Conservation (phyloP, 2,329 filamentous ascomycete genomes). For the Colletotrichum sp. region DNA sequence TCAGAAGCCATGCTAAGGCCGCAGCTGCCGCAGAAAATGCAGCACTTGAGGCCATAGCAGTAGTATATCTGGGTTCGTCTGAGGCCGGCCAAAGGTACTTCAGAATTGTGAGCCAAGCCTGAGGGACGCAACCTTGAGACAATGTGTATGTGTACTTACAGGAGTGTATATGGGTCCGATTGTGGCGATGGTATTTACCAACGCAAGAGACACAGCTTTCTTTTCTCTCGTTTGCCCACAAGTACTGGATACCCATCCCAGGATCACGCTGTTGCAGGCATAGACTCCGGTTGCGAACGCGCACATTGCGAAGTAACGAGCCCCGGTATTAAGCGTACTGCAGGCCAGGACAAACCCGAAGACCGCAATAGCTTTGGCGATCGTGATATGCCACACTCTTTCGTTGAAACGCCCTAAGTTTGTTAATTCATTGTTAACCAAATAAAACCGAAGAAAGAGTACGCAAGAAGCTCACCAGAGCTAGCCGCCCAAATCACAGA, state of each 20-base stretch:
- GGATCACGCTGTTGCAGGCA: constrained; percentile 45
- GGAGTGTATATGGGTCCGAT: constrained; percentile 20
- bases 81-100: constrained; percentile 4
- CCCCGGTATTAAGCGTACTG: constrained; percentile 31
- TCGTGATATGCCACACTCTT: constrained; percentile 42
- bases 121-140: background rate
- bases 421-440: background rate
- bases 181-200: constrained; percentile 20
- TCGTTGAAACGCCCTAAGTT: constrained; percentile 46
- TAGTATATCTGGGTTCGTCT: constrained; percentile 15
- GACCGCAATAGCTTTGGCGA: constrained; percentile 40
- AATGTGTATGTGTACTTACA: background rate
- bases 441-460: background rate
- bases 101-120: background rate
- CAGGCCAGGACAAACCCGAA: constrained; percentile 41
- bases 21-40: constrained; percentile 26
- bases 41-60: constrained; percentile 21
- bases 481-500: constrained; percentile 45
- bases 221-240: constrained; percentile 48
- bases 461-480: constrained; percentile 34
- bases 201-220: constrained; percentile 42
- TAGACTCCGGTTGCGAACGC: constrained; percentile 38
- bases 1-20: constrained; percentile 20
- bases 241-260: constrained; percentile 45
- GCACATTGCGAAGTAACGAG: constrained; percentile 37